Evolutionary conservation across 75 land plant species (phyloP), one percentile per base, ranked within the genome.

Genomic region (Pinus albicaulis): DNA sequence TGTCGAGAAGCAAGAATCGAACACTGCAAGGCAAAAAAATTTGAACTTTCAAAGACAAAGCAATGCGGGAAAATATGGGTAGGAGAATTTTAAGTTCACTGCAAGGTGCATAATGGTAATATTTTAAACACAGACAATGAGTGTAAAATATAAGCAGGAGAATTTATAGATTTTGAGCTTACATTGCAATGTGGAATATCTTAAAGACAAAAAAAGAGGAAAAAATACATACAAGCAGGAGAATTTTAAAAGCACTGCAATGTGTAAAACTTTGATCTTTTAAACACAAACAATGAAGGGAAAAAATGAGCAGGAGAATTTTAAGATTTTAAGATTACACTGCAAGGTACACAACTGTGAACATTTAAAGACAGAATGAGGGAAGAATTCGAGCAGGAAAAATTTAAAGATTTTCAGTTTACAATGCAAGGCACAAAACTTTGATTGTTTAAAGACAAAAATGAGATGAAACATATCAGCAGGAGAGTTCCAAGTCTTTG

Each of bases 1-100:
- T 15, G 93, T 88, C 20, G 93, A 82, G 84, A 90, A 86, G 73
- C 86, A 90, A 63, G 80, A 82, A 72, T 85, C 85, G 69, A 87
- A 88, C 15, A 92, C 95, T 92, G 91, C 77, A 79, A 74, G 5
- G 38, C 15, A 44, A 28, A 26, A 72, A 55, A 55, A 48, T 55
- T 57, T 64, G 28, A 59, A 20, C 53, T 48, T 48, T 48, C 53
- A 48, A 48, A 0, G 53, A 48, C 12, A 48, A 48, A 48, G 31
- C 53, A 48, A 48, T 48, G 53, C 12, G 53, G 11, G 12, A 10
- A 2, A 48, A 48, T 48, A 48, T 1, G 53, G 11, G 53, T 48
- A 10, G 53, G 53, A 48, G 12, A 48, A 48, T 10, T 48, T 10
- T 48, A 1, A 48, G 11, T 48, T 48, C 53, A 48, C 12, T 48